Evolutionary conservation across 148 eudicot genomes (phyloP), one percentile per base, ranked within the genome.

Genomic region (Rhododendron griersonianum): DNA sequence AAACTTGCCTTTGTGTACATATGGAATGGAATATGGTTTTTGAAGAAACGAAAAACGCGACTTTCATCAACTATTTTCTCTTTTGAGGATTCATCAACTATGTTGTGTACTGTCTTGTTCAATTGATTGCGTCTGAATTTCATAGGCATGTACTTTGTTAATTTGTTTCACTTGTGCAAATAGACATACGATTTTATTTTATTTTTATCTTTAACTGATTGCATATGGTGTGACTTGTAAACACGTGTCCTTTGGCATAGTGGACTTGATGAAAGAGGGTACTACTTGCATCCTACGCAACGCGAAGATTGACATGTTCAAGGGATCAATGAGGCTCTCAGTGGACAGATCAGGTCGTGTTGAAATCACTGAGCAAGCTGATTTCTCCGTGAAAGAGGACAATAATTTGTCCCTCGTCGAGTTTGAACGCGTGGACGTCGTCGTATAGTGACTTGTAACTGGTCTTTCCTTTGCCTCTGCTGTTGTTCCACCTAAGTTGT

Each of bases 281-380:
- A 81, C 65, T 44, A 89, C 92, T 14, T 87, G 86, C 23, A 65
- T 85, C 71, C 79, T 91, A 53, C 79, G 83, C 71, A 89, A 91
- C 35, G 92, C 92, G 25, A 91, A 88, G 77, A 79, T 91, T 39
- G 91, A 91, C 87, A 82, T 91, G 90, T 91, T 84, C 90, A 91
- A 88, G 86, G 92, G 92, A 37, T 90, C 91, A 25, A 90, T 91
- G 91, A 91, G 90, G 88, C 91, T 91, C 35, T 86, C 86, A 10
- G 91, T 89, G 86, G 92, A 91, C 87, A 88, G 85, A 25, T 81
- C 83, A 33, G 92, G 90, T 33, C 89, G 90, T 8, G 85, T 91
- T 78, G 92, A 91, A 81, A 90, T 87, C n/a, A 69, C 81, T 2
- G 91, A 91, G 41, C 71, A 88, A 44, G 91, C 89, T 25, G 82